Percentiles rank a stretch among this genome's conserved stretches.
These are phyloP conservation scores for Grammothele lineata DNA, from an alignment of 768 basidiomycete species.

Conservation along the genomic window DNA sequence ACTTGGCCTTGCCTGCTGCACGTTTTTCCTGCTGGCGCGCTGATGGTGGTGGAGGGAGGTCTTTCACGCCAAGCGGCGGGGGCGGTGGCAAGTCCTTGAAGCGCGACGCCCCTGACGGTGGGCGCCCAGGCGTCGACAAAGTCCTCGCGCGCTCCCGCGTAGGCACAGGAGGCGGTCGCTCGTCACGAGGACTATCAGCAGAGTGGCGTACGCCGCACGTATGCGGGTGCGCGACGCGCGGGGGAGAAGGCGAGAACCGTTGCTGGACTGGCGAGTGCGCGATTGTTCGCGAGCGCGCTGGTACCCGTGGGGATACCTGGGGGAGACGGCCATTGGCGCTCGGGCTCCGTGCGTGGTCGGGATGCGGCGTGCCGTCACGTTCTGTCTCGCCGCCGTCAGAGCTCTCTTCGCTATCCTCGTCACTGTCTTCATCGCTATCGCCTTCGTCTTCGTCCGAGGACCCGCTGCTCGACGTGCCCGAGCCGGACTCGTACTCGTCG, in stretches of 20 bases:
- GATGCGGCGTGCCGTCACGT: slow-evolving; percentile 15
- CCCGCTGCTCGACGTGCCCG: neutral
- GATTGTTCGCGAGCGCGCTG: slow-evolving; percentile 19
- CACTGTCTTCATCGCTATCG: slow-evolving; percentile 12
- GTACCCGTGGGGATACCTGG: too few species aligned
- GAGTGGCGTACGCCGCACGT: slow-evolving; percentile 14
- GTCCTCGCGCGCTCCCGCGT: slow-evolving; percentile 5
- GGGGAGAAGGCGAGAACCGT: neutral
- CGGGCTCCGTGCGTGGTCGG: too few species aligned
- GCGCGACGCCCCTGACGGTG: slow-evolving; percentile 1
- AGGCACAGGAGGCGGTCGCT: neutral
- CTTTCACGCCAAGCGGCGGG: slow-evolving; percentile 34
- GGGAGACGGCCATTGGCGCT: too few species aligned
- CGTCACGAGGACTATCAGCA: slow-evolving; percentile 7
- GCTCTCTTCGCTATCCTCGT: slow-evolving; percentile 13
- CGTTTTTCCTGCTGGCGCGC: slow-evolving; percentile 4
- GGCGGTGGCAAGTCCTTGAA: slow-evolving; percentile 16
- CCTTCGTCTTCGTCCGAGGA: slow-evolving; percentile 9
- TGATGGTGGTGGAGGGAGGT: slow-evolving; percentile 37
- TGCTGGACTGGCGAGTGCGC: slow-evolving; percentile 12
- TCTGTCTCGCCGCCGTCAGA: slow-evolving; percentile 18
- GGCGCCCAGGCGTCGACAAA: slow-evolving; percentile 1
- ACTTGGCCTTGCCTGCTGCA: slow-evolving; percentile 5
- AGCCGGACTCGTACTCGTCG: slow-evolving; percentile 22
- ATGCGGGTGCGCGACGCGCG: neutral